Conservation (phyloP, 31 red algal species). For the Asparagopsis taxiformis region DNA sequence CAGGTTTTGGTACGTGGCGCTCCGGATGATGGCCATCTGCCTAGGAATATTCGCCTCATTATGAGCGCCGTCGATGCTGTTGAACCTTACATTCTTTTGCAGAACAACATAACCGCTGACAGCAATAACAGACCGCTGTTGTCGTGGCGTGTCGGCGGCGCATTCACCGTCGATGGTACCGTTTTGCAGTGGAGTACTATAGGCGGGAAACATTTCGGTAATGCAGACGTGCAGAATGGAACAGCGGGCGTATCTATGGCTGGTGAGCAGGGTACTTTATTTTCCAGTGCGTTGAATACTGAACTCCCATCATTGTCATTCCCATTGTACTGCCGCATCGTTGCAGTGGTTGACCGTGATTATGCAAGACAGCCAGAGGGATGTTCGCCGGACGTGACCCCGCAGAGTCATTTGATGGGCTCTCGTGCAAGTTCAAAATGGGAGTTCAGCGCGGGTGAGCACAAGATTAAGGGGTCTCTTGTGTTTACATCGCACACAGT, state of each 20-base stretch:
- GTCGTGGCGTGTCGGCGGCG: slow-evolving; percentile 57
- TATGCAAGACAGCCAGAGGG: slow-evolving; percentile 23
- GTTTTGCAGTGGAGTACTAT: slow-evolving; percentile 41
- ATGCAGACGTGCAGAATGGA: slow-evolving; percentile 11
- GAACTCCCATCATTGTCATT: neutral
- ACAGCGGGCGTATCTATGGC: neutral
- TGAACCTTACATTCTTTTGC: slow-evolving; percentile 61
- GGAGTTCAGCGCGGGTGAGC: slow-evolving; percentile 23
- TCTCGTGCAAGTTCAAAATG: slow-evolving; percentile 37
- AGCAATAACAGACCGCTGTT: slow-evolving; percentile 1
- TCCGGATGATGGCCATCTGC: slow-evolving; percentile 79
- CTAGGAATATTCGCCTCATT: slow-evolving; percentile 77
- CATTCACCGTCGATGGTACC: slow-evolving; percentile 53
- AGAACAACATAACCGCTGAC: neutral
- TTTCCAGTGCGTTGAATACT: slow-evolving; percentile 12
- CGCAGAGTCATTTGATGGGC: slow-evolving; percentile 60
- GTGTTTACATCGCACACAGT: slow-evolving; percentile 33
- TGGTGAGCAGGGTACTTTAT: slow-evolving; percentile 1
- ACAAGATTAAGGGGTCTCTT: slow-evolving; percentile 16
- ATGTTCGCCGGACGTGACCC: slow-evolving; percentile 35
- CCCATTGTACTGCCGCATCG: slow-evolving; percentile 26
- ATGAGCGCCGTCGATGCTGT: slow-evolving; percentile 67
- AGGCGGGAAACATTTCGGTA: slow-evolving; percentile 8
- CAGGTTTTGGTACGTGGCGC: slow-evolving; percentile 22
- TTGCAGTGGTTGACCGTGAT: slow-evolving; percentile 37